Percentiles rank a stretch among this genome's conserved stretches.
These are phyloP conservation scores for Sinapis alba DNA, from an alignment of 441 rosid species.

Conservation along the genomic window DNA sequence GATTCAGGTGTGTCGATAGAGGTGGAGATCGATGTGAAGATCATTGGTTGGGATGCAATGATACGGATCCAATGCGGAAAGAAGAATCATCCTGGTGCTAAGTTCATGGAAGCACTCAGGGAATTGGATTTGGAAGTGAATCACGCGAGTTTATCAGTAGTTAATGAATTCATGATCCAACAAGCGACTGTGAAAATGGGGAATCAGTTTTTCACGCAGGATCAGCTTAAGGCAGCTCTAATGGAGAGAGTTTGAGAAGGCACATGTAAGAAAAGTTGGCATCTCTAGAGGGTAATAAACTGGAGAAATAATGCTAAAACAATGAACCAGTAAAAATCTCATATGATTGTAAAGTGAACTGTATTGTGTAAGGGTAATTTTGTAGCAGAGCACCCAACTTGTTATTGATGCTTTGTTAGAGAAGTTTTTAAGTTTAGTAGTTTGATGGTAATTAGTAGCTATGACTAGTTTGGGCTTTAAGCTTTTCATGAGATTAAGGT, in stretches of 20 bases:
- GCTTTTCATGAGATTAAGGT: background rate
- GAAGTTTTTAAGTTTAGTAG: slow-evolving; percentile 12
- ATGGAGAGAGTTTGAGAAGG: slow-evolving; percentile 64
- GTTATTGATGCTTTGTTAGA: slow-evolving; percentile 12
- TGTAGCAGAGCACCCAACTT: slow-evolving; percentile 17
- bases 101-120: slow-evolving; percentile 81
- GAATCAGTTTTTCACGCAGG: slow-evolving; percentile 76
- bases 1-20: slow-evolving; percentile 58
- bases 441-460: slow-evolving; percentile 11
- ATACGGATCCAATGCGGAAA: slow-evolving; percentile 80
- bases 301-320: background rate
- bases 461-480: slow-evolving; percentile 2
- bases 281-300: background rate
- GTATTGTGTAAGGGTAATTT: slow-evolving; percentile 30
- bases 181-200: slow-evolving; percentile 98
- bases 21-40: slow-evolving; percentile 89
- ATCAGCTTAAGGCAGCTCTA: slow-evolving; percentile 78
- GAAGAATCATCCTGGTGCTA: slow-evolving; percentile 94
- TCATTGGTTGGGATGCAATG: slow-evolving; percentile 93
- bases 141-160: slow-evolving; percentile 91
- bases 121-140: slow-evolving; percentile 92
- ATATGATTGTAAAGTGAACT: slow-evolving; percentile 10
- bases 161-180: slow-evolving; percentile 96
- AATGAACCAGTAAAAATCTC: background rate
- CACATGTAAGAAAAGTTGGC: background rate